Percentiles rank a stretch among this genome's conserved stretches.
phyloP scores from a whole-genome alignment of 257 asterid species.

The Scutellaria galericulata region DNA sequence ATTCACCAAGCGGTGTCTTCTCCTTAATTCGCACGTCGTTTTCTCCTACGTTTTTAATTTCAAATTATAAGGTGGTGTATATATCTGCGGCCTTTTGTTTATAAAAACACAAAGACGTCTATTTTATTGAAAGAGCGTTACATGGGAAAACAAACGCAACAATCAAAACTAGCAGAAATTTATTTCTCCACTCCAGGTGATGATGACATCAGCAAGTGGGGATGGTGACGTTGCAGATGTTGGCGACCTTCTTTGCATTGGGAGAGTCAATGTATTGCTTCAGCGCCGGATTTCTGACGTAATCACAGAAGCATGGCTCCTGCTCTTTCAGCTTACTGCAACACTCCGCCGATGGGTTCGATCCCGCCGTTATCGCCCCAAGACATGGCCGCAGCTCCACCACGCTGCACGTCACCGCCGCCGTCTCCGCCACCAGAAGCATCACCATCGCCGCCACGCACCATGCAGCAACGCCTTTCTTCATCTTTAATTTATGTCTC shows the following conservation, averaged over 20 bases:
- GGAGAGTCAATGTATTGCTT: conserved; percentile 40
- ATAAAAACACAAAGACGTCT: too few relatives aligned
- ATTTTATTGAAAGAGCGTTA: too few relatives aligned
- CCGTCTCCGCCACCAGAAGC: conserved; percentile 24
- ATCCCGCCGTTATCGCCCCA: conserved; percentile 4
- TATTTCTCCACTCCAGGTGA: too few relatives aligned
- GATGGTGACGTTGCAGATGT: conserved; percentile 24
- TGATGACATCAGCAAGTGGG: conserved; percentile 33
- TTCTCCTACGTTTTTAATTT: too few relatives aligned
- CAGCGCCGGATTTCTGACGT: conserved; percentile 34
- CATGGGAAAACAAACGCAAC: too few relatives aligned
- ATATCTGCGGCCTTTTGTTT: too few relatives aligned
- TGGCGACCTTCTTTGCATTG: conserved; percentile 34
- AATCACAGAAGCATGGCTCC: conserved; percentile 47
- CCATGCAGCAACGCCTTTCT: conserved; percentile 18
- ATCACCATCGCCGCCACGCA: conserved; percentile 20
- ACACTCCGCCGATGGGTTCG: conserved; percentile 35
- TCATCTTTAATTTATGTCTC: conserved; percentile 6
- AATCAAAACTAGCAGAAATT: too few relatives aligned
- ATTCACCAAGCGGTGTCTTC: too few relatives aligned
- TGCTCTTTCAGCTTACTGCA: conserved; percentile 47
- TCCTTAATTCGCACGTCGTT: too few relatives aligned
- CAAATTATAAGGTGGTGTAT: too few relatives aligned
- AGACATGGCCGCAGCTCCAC: conserved; percentile 33
- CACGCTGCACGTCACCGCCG: conserved; percentile 35